Conservation (phyloP, 306 rosid species). For the Quercus ilex region DNA sequence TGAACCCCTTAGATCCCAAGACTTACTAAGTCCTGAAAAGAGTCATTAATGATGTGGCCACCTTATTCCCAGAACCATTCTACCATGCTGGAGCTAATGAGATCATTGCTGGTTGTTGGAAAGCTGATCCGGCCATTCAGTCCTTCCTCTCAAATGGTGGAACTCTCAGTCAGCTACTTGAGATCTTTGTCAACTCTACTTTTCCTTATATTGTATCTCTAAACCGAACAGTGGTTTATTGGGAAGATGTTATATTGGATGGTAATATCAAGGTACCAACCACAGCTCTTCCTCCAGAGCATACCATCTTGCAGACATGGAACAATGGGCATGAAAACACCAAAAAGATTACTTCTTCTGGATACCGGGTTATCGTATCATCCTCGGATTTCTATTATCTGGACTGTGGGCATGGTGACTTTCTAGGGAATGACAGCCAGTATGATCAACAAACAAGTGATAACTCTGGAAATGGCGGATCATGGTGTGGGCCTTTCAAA, state of each 20-base stretch:
- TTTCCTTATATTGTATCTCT: conserved; percentile 70
- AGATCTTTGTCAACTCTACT: conserved; percentile 59
- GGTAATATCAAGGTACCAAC: conserved; percentile 42
- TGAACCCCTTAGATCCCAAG: conserved; percentile 78
- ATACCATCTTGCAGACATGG: conserved; percentile 80
- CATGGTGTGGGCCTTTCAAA: conserved; percentile 92
- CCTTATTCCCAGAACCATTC: conserved; percentile 67
- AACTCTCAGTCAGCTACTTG: conserved; percentile 61
- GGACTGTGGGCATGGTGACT: conserved; percentile 91
- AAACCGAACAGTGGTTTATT: conserved; percentile 68
- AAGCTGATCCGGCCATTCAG: conserved; percentile 59
- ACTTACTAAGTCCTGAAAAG: conserved; percentile 76
- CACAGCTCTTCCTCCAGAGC: conserved; percentile 54
- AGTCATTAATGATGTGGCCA: conserved; percentile 52
- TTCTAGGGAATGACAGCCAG: conserved; percentile 53
- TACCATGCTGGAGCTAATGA: conserved; percentile 78
- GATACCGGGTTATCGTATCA: conserved; percentile 71
- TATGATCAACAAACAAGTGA: conserved; percentile 42
- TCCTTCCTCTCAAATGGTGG: conserved; percentile 54
- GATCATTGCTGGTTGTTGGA: conserved; percentile 75
- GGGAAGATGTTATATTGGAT: conserved; percentile 72
- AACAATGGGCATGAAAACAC: conserved; percentile 70
- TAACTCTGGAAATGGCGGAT: conserved; percentile 48
- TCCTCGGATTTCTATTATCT: conserved; percentile 73
- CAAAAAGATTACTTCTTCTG: conserved; percentile 57